These are phyloP conservation scores for Penicillium maclennaniae DNA, from an alignment of 495 filamentous ascomycete genomes.

Conservation along the genomic window DNA sequence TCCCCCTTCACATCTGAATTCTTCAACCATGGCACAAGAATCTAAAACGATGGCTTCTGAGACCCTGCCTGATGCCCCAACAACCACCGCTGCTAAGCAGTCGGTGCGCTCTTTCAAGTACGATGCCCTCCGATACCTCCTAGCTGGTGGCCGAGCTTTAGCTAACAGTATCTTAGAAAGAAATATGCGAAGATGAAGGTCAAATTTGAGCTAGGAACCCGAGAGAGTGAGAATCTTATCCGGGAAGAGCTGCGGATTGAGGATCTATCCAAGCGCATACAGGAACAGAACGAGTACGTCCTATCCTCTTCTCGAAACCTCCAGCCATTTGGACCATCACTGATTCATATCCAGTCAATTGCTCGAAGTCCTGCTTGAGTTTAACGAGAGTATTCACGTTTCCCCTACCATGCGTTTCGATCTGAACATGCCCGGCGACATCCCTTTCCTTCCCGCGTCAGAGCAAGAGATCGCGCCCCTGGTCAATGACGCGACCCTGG, in stretches of 20 bases:
- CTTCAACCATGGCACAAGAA: constrained; percentile 32
- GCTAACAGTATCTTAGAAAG: constrained; percentile 60
- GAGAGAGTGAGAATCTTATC: constrained; percentile 72
- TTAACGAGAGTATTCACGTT: constrained; percentile 76
- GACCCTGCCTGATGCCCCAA: constrained; percentile 32
- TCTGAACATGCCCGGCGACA: constrained; percentile 42
- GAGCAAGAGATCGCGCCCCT: constrained; percentile 38
- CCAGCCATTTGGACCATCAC: not conserved
- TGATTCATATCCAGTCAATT: constrained; percentile 53
- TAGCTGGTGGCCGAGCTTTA: constrained; percentile 1
- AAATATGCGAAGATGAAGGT: constrained; percentile 93
- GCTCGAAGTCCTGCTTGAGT: constrained; percentile 79
- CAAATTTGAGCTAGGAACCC: constrained; percentile 78
- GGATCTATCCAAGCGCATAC: constrained; percentile 70
- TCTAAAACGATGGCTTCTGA: constrained; percentile 23
- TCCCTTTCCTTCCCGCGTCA: constrained; percentile 33
- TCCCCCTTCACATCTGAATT: not conserved
- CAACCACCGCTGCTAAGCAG: constrained; percentile 32
- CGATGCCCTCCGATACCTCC: not conserved
- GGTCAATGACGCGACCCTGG: constrained; percentile 35
- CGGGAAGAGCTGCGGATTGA: constrained; percentile 72
- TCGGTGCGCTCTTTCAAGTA: constrained; percentile 46
- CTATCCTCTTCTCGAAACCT: not conserved
- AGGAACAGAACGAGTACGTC: constrained; percentile 79
- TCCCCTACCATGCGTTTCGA: constrained; percentile 69